These are phyloP conservation scores for Mycena galericulata DNA, from an alignment of 768 basidiomycete genomes.

Conservation along the genomic window DNA sequence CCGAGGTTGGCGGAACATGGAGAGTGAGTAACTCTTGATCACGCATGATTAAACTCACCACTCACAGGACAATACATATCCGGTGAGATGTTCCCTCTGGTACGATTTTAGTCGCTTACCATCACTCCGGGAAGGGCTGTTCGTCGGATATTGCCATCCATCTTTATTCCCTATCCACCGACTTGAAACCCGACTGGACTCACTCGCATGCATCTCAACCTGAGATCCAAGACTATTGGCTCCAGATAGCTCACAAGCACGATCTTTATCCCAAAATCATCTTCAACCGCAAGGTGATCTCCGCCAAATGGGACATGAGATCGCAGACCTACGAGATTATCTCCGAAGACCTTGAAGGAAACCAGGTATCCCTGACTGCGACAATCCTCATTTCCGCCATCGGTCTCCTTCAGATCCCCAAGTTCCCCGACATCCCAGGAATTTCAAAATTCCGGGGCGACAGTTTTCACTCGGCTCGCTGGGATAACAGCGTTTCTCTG, in stretches of 20 bases:
- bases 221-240: constrained; percentile 59
- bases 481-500: constrained; percentile 55
- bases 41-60: neutral
- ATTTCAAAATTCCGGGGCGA: constrained; percentile 57
- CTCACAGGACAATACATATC: constrained; percentile 50
- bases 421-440: constrained; percentile 49
- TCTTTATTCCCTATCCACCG: constrained; percentile 60
- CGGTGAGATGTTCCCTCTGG: constrained; percentile 43
- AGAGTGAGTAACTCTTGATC: constrained; percentile 52
- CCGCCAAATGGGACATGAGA: constrained; percentile 57
- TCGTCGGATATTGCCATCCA: constrained; percentile 55
- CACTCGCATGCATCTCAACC: constrained; percentile 52
- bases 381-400: constrained; percentile 65
- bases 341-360: constrained; percentile 47
- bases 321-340: constrained; percentile 52
- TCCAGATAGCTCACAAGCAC: constrained; percentile 54
- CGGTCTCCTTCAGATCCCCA: constrained; percentile 61
- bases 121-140: constrained; percentile 54
- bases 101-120: too few relatives aligned
- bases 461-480: constrained; percentile 66
- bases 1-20: constrained; percentile 67
- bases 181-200: constrained; percentile 58
- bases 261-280: constrained; percentile 52
- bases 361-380: constrained; percentile 37
- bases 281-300: constrained; percentile 57